These are phyloP conservation scores for Candida gigantensis DNA, from an alignment of 1,139 yeast genomes.

Conservation along the genomic window DNA sequence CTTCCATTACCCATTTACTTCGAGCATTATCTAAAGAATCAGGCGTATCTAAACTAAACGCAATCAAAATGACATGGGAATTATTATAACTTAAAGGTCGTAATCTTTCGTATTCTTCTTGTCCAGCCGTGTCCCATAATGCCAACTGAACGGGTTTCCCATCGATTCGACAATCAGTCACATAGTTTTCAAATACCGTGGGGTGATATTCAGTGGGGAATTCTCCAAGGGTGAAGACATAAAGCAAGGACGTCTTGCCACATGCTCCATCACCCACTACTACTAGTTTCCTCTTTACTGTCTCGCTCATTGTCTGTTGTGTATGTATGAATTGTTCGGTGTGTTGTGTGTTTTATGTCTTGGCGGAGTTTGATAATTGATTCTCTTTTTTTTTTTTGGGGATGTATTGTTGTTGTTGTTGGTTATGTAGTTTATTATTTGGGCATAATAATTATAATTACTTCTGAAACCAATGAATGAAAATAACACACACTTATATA, in stretches of 20 bases:
- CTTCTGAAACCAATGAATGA: too few species aligned
- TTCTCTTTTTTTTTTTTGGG: too few species aligned
- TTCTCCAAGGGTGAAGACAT: conserved; percentile 88
- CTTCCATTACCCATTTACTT: conserved; percentile 74
- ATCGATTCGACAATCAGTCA: conserved; percentile 88
- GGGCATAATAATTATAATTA: too few species aligned
- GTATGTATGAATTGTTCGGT: neutral
- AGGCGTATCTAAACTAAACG: conserved; percentile 68
- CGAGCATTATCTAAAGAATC: conserved; percentile 71
- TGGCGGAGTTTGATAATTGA: too few species aligned
- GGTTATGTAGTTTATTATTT: too few species aligned
- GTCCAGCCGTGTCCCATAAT: conserved; percentile 97
- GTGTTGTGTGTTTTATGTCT: conserved; percentile 1
- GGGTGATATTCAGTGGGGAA: conserved; percentile 87
- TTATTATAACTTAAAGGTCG: conserved; percentile 84
- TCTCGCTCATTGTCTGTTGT: conserved; percentile 10
- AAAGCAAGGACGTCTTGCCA: conserved; percentile 88
- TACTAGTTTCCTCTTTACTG: conserved; percentile 72
- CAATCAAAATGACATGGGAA: conserved; percentile 71
- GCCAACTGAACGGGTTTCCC: conserved; percentile 89
- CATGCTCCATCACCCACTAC: conserved; percentile 97
- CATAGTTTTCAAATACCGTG: conserved; percentile 93
- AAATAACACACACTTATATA: too few species aligned
- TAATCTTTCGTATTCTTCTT: conserved; percentile 81
- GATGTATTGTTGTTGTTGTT: too few species aligned